Conservation (phyloP, 208 protist species). For the Entamoeba dispar region DNA sequence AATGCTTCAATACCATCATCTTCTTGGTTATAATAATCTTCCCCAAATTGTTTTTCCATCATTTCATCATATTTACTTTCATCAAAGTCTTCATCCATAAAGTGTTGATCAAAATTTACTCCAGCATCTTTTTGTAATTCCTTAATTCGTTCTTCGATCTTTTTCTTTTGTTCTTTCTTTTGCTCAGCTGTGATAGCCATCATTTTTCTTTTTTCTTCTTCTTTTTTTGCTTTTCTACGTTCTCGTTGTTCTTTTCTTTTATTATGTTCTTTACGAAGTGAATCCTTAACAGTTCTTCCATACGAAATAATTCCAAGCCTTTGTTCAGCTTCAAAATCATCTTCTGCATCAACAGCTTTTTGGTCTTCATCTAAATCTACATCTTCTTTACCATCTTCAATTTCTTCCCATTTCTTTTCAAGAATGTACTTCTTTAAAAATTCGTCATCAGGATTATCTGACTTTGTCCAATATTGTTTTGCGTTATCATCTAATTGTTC, state of each 20-base stretch:
- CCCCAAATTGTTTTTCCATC: background rate
- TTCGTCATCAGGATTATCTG: background rate
- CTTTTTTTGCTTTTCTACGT: background rate
- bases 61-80: background rate
- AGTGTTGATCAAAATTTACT: background rate
- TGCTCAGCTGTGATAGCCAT: background rate
- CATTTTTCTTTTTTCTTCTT: background rate
- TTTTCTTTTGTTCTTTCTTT: background rate
- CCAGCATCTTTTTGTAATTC: background rate
- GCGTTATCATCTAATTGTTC: background rate
- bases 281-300: background rate
- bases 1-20: background rate
- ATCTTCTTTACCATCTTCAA: background rate
- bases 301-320: background rate
- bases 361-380: background rate
- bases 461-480: background rate
- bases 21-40: background rate
- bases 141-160: background rate
- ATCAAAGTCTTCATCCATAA: constrained; percentile 2
- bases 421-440: constrained; percentile 3
- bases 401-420: background rate
- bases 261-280: background rate
- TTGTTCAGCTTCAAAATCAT: background rate
- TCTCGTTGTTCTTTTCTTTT: background rate
- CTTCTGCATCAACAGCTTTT: background rate